Percentiles rank a stretch among this genome's conserved stretches.
phyloP scores from a whole-genome alignment of 306 rosid species.

The Vigna mungo region DNA sequence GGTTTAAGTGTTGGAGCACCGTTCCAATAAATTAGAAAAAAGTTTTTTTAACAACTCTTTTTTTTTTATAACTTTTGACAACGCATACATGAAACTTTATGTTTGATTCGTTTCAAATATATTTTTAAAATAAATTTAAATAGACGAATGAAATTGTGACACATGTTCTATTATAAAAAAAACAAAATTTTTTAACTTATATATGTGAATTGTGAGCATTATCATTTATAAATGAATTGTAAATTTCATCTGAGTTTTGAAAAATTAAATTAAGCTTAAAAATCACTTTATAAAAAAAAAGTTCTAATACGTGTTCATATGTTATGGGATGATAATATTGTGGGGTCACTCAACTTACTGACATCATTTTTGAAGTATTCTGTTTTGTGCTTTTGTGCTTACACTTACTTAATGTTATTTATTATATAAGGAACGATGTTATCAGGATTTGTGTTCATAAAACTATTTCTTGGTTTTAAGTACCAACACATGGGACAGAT shows the following conservation, averaged over 20 bases:
- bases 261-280: too few species aligned
- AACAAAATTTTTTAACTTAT: neutral
- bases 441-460: neutral
- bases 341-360: neutral
- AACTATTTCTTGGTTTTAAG: constrained; percentile 49
- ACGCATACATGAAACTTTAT: too few species aligned
- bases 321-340: neutral
- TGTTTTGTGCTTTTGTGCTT: neutral
- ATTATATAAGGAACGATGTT: neutral
- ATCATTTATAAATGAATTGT: too few species aligned
- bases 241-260: too few species aligned
- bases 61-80: too few species aligned
- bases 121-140: too few species aligned
- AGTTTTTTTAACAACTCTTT: too few species aligned
- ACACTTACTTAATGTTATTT: neutral
- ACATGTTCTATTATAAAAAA: too few species aligned
- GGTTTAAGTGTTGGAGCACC: constrained; percentile 50
- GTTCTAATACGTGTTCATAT: neutral
- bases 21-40: neutral
- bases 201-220: too few species aligned
- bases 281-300: too few species aligned
- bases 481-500: constrained; percentile 91
- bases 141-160: too few species aligned
- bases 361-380: neutral
- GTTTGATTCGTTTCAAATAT: too few species aligned